A percentile compares a stretch with the other conserved stretches of the same genome.
phyloP scores from a whole-genome alignment of 768 basidiomycete species.

The Podaxis sp. region DNA sequence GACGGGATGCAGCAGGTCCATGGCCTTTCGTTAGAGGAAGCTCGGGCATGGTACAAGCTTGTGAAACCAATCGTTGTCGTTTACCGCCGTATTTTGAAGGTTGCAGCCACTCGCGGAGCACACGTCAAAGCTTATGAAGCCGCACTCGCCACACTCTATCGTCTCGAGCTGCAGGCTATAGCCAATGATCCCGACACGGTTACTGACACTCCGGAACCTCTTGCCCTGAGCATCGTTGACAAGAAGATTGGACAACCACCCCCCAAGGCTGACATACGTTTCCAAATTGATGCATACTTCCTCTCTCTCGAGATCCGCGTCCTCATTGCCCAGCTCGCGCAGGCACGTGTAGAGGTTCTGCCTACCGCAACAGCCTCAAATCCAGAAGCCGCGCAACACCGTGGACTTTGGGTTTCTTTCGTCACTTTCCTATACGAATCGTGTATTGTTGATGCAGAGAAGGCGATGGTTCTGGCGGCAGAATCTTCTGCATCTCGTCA shows the following conservation, averaged over 20 bases:
- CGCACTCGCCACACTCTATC: constrained; percentile 51
- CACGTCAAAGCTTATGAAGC: constrained; percentile 64
- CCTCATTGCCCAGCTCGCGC: constrained; percentile 44
- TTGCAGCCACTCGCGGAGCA: constrained; percentile 50
- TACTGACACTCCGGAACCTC: constrained; percentile 42
- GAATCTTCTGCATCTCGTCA: no score
- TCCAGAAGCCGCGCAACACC: constrained; percentile 7
- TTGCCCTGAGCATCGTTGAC: constrained; percentile 53
- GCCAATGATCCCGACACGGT: constrained; percentile 31
- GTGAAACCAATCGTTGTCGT: constrained; percentile 36
- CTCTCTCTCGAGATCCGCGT: constrained; percentile 53
- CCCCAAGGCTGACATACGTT: constrained; percentile 59
- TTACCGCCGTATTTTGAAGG: constrained; percentile 18
- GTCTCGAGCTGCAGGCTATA: constrained; percentile 41
- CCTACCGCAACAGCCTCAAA: constrained; percentile 14
- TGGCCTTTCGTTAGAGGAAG: constrained; percentile 38
- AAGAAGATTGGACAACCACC: constrained; percentile 54
- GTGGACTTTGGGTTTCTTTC: no score
- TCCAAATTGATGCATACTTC: constrained; percentile 62
- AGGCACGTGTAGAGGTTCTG: constrained; percentile 35
- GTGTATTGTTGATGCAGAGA: no score
- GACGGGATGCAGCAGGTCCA: not conserved
- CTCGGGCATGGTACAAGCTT: constrained; percentile 32
- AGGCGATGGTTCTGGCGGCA: no score
- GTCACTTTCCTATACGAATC: no score